These are phyloP conservation scores for Rhizopogon salebrosus DNA, from an alignment of 768 basidiomycete species.

Conservation along the genomic window DNA sequence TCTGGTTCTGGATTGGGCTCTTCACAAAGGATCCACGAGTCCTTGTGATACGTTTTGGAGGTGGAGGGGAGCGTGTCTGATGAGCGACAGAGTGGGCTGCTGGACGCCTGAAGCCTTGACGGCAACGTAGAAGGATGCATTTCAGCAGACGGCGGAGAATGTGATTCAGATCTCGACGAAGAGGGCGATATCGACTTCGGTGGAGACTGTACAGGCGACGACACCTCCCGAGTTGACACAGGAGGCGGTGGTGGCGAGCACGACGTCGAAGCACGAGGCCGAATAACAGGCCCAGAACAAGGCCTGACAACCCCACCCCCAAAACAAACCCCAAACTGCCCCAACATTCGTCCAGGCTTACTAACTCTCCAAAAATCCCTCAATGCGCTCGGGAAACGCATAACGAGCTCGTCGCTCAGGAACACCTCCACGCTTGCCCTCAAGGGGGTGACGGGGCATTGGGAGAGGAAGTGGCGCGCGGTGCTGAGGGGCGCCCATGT, in stretches of 20 bases:
- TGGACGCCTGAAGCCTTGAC: background rate
- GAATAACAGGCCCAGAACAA: too few species aligned
- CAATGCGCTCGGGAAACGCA: conserved; percentile 58
- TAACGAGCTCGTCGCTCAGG: conserved; percentile 55
- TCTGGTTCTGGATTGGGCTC: background rate
- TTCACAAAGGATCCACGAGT: background rate
- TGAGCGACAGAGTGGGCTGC: too few species aligned
- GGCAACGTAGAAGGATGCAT: background rate
- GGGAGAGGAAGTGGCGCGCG: conserved; percentile 38
- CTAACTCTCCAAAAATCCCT: conserved; percentile 52
- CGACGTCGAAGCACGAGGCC: too few species aligned
- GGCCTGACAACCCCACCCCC: conserved; percentile 11
- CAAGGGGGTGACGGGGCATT: conserved; percentile 9
- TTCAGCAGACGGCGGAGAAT: conserved; percentile 1
- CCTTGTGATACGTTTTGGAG: background rate
- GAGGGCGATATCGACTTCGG: background rate
- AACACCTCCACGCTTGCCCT: conserved; percentile 44
- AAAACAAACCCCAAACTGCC: conserved; percentile 46
- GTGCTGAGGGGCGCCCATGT: conserved; percentile 66
- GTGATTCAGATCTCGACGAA: background rate
- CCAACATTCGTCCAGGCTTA: conserved; percentile 40
- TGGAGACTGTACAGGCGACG: background rate
- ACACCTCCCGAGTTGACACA: background rate
- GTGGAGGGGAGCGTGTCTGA: background rate
- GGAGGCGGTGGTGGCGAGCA: background rate